Percentiles rank a stretch among this genome's conserved stretches.
These are phyloP conservation scores for Barnettozyma wickerhamii DNA, from an alignment of 805 yeast species.

Conservation along the genomic window DNA sequence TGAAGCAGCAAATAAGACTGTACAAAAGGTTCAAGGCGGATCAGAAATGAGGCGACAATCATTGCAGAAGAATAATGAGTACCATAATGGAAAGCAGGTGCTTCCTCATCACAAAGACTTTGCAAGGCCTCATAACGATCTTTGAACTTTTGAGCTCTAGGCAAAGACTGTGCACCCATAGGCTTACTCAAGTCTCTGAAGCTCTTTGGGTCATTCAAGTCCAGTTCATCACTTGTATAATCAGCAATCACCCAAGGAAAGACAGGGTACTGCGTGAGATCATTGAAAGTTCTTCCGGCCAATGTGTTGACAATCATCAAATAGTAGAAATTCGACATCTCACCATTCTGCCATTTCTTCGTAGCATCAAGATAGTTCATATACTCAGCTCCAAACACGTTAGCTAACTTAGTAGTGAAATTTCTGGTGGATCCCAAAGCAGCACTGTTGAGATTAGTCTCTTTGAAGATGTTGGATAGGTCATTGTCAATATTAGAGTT, in stretches of 20 bases:
- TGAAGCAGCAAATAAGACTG: constrained; percentile 74
- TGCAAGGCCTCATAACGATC: constrained; percentile 71
- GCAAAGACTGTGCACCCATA: constrained; percentile 79
- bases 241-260: constrained; percentile 92
- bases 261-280: constrained; percentile 84
- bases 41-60: constrained; percentile 81
- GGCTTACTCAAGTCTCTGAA: constrained; percentile 81
- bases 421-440: constrained; percentile 29
- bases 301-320: constrained; percentile 74
- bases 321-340: constrained; percentile 79
- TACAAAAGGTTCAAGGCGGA: constrained; percentile 75
- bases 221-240: constrained; percentile 66
- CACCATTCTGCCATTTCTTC: constrained; percentile 69
- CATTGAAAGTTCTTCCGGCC: constrained; percentile 88
- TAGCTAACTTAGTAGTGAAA: constrained; percentile 39
- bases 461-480: constrained; percentile 47
- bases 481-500: constrained; percentile 51
- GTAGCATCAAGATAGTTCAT: constrained; percentile 46
- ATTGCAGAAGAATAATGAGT: constrained; percentile 92
- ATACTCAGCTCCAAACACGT: constrained; percentile 38
- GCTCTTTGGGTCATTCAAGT: constrained; percentile 53
- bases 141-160: constrained; percentile 56
- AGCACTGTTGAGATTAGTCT: constrained; percentile 35
- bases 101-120: constrained; percentile 50
- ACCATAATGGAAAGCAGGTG: constrained; percentile 88